Percentiles rank a stretch among this genome's conserved stretches.
These are phyloP conservation scores for Fusarium sp. DNA, from an alignment of 2,329 filamentous ascomycete genomes.

Conservation along the genomic window DNA sequence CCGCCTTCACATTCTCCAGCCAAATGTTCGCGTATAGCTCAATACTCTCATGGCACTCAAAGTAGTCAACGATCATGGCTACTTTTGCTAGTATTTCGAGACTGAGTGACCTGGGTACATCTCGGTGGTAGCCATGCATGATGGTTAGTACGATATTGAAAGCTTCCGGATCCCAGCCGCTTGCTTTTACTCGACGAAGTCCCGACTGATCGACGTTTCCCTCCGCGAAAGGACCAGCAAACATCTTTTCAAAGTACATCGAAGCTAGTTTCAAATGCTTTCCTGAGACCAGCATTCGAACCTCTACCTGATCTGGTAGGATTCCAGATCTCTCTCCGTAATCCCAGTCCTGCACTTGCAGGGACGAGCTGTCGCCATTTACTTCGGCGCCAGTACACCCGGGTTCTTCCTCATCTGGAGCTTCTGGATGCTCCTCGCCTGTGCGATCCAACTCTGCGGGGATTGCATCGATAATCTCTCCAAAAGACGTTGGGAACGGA, in stretches of 20 bases:
- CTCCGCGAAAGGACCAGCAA: not conserved
- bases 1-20: not conserved
- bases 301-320: fast-evolving
- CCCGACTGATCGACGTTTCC: fast-evolving
- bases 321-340: not conserved
- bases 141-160: slow-evolving; percentile 45
- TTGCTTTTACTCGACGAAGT: not conserved
- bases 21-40: slow-evolving; percentile 21
- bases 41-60: slow-evolving; percentile 42
- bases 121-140: slow-evolving; percentile 44
- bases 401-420: fast-evolving
- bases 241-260: slow-evolving; percentile 11
- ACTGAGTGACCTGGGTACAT: slow-evolving; percentile 31
- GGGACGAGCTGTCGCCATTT: fast-evolving
- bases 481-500: fast-evolving
- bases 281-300: slow-evolving; percentile 9
- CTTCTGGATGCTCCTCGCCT: fast-evolving
- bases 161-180: slow-evolving; percentile 47
- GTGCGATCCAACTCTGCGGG: fast-evolving
- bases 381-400: fast-evolving
- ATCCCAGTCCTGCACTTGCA: fast-evolving
- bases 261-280: slow-evolving; percentile 20
- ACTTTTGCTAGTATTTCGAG: slow-evolving; percentile 47
- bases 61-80: slow-evolving; percentile 48
- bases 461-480: fast-evolving